Conservation (phyloP, 1,139 yeast genomes). For the Blastobotrys arbuscula region DNA sequence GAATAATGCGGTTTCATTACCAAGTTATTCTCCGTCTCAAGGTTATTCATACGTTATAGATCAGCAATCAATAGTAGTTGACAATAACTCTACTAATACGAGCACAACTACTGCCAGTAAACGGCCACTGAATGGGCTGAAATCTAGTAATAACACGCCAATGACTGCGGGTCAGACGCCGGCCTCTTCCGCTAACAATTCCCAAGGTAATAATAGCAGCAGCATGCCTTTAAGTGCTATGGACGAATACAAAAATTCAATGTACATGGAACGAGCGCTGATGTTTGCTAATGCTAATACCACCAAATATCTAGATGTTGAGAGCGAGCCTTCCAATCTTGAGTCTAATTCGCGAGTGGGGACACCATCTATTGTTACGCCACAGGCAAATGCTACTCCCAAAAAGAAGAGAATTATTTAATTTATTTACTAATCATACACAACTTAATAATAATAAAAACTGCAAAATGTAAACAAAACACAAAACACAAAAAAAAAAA, state of each 20-base stretch:
- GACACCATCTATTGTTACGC: background rate
- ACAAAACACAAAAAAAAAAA: background rate
- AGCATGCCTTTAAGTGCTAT: slow-evolving; percentile 13
- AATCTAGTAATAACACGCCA: slow-evolving; percentile 18
- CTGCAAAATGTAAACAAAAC: background rate
- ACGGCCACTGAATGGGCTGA: background rate
- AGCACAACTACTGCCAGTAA: background rate
- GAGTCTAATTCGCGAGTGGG: slow-evolving; percentile 7
- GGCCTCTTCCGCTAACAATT: slow-evolving; percentile 7
- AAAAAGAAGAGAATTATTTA: background rate
- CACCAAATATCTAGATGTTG: slow-evolving; percentile 10
- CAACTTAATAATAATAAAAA: background rate
- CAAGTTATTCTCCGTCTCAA: slow-evolving; percentile 33
- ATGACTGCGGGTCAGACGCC: slow-evolving; percentile 16
- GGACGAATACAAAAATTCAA: slow-evolving; percentile 21
- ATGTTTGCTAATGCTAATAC: slow-evolving; percentile 12
- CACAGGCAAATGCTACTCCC: background rate
- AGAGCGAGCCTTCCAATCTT: background rate
- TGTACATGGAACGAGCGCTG: slow-evolving; percentile 26
- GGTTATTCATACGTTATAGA: slow-evolving; percentile 33
- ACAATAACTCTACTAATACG: background rate
- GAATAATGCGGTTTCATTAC: slow-evolving; percentile 30
- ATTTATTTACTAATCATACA: background rate
- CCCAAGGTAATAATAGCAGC: no score
- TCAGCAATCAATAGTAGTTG: slow-evolving; percentile 7